Conservation (phyloP, 2,329 filamentous ascomycete species). For the Pseudocercospora ulei region DNA sequence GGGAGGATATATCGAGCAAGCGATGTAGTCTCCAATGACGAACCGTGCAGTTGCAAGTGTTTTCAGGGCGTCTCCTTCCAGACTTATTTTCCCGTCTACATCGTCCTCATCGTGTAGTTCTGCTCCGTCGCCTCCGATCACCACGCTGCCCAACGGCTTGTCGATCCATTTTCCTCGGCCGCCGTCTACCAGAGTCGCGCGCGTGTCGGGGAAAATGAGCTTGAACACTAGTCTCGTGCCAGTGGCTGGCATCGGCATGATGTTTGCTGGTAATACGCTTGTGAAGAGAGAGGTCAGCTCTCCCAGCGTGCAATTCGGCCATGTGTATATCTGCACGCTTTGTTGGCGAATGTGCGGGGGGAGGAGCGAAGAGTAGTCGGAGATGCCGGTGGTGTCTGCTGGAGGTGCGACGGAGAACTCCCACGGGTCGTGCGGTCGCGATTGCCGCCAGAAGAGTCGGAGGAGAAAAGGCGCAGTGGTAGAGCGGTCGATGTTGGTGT, state of each 20-base stretch:
- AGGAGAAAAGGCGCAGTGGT: slow-evolving; percentile 71
- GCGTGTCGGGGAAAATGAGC: slow-evolving; percentile 70
- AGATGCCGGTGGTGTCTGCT: slow-evolving; percentile 30
- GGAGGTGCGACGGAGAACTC: slow-evolving; percentile 52
- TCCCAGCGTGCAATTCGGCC: slow-evolving; percentile 66
- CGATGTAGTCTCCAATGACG: slow-evolving; percentile 80
- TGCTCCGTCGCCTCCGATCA: slow-evolving; percentile 49
- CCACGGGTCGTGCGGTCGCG: slow-evolving; percentile 63
- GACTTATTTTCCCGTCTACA: slow-evolving; percentile 31
- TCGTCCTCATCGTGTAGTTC: slow-evolving; percentile 31
- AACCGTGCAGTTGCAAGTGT: slow-evolving; percentile 69
- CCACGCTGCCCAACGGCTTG: slow-evolving; percentile 73
- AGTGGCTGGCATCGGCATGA: slow-evolving; percentile 63
- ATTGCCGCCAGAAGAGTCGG: slow-evolving; percentile 70
- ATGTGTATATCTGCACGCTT: slow-evolving; percentile 69
- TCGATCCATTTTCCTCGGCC: slow-evolving; percentile 56
- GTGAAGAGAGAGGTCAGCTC: slow-evolving; percentile 73
- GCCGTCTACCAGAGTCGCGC: slow-evolving; percentile 37
- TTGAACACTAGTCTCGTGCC: slow-evolving; percentile 83
- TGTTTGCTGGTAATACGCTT: slow-evolving; percentile 51
- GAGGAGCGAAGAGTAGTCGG: slow-evolving; percentile 46
- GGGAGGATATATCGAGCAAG: slow-evolving; percentile 70
- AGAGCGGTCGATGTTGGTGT: slow-evolving; percentile 53
- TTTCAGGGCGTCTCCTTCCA: slow-evolving; percentile 54
- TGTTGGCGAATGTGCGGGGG: slow-evolving; percentile 41